Base-by-base conservation (phyloP, 2,329 filamentous ascomycete species). In the Colletotrichum tamarilloi region DNA sequence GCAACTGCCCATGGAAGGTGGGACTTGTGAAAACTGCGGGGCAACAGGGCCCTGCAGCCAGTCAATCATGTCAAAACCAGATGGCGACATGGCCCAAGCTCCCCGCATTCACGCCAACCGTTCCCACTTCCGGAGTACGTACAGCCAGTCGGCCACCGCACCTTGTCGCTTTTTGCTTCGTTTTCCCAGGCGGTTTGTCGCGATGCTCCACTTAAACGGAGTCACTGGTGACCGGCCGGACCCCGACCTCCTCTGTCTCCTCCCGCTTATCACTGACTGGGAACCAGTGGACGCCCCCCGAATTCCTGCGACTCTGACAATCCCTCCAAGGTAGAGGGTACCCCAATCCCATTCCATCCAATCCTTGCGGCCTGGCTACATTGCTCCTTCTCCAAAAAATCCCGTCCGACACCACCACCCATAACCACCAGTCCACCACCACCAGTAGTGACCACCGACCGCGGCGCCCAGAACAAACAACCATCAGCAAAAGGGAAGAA, bases 1-100 rank as follows among this genome's bases (percentile, higher is more conserved):
- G 38, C 16, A 42, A 42, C 14, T 42, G 38, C 16, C 38, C 38
- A 42, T 42, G 38, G 14, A 19, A 42, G 38, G 38, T 42, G 38
- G 38, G 9, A 19, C 16, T 8, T 28, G 24, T 35, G 19, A 32
- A 30, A 30, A 55, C 58, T 62, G 65, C 66, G 55, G 70, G 70
- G 59, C 66, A 22, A 22, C 22, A 42, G 14, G 12, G 52, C n/a
- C 59, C 11, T 9, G 4, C 7, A 57, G 32, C 52, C 70, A 65
- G 67, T 73, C 70, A 72, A 72, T 68, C 55, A 63, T 56, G 16
- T 65, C 60, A 46, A 57, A 57, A 66, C 55, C 65, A 57, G 67
- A 73, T 73, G 63, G 68, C 56, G 74, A 63, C 35, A 66, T 74
- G 73, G 77, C 74, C 77, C 76, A 77, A 78, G 77, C 77, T 77